phyloP scores from a whole-genome alignment of 768 basidiomycete genomes.

The Trametes maxima region DNA sequence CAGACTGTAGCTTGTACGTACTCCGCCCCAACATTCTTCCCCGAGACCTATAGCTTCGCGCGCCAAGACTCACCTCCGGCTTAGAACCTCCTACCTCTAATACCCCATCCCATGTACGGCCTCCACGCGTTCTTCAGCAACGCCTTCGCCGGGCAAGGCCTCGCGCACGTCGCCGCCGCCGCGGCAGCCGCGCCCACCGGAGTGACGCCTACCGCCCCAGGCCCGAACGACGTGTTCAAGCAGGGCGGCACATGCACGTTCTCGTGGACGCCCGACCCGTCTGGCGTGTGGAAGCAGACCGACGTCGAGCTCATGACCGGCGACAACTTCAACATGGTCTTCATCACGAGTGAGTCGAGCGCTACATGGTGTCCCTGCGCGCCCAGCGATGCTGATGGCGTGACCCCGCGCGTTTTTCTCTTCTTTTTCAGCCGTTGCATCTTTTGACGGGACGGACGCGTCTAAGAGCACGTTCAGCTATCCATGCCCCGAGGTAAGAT shows the following conservation, averaged over 20 bases:
- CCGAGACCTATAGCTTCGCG: too few species aligned
- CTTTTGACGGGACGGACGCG: constrained; percentile 61
- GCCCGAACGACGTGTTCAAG: constrained; percentile 58
- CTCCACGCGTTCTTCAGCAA: neutral
- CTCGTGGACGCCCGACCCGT: constrained; percentile 60
- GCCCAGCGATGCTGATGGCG: neutral
- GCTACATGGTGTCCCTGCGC: too few species aligned
- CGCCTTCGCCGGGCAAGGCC: constrained; percentile 8
- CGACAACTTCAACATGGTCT: constrained; percentile 67
- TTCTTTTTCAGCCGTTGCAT: constrained; percentile 59
- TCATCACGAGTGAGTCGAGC: constrained; percentile 35
- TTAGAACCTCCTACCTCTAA: neutral
- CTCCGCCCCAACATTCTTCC: too few species aligned
- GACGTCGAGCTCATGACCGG: constrained; percentile 83
- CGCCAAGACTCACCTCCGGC: too few species aligned
- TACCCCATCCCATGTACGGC: constrained; percentile 1
- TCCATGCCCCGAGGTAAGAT: constrained; percentile 65
- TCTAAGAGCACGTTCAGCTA: constrained; percentile 50
- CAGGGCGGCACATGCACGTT: constrained; percentile 58
- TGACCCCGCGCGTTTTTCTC: neutral
- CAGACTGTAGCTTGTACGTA: too few species aligned
- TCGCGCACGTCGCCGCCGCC: neutral
- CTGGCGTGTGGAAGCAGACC: constrained; percentile 69
- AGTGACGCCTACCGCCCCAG: constrained; percentile 54
- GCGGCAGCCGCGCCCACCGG: constrained; percentile 1